Conservation (phyloP, 1,139 yeast genomes). For the Tardiomyces blankii region DNA sequence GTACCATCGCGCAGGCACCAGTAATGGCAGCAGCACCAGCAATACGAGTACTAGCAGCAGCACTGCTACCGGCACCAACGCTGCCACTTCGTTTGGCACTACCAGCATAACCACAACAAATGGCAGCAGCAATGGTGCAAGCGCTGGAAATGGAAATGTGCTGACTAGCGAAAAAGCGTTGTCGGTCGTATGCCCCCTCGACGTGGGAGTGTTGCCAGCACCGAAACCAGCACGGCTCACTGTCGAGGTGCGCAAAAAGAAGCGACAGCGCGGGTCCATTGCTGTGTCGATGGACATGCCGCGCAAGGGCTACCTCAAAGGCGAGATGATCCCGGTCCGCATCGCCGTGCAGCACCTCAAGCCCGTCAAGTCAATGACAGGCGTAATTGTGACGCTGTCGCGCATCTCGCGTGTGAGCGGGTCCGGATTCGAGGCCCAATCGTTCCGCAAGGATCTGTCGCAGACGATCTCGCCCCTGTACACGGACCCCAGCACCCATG, state of each 20-base stretch:
- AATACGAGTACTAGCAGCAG: too few relatives aligned
- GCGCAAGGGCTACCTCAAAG: conserved; percentile 62
- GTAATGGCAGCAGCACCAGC: conserved; percentile 17
- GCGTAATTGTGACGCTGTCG: conserved; percentile 69
- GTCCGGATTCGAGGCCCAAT: conserved; percentile 39
- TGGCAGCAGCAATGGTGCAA: conserved; percentile 31
- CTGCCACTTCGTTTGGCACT: too few relatives aligned
- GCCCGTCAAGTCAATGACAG: conserved; percentile 59
- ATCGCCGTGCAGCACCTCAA: conserved; percentile 58
- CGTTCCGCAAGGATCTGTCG: conserved; percentile 74
- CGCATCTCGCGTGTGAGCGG: conserved; percentile 72
- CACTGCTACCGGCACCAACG: too few relatives aligned
- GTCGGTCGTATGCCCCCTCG: conserved; percentile 59
- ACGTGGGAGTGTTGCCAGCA: conserved; percentile 52
- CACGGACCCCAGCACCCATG: conserved; percentile 55
- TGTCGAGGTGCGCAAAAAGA: conserved; percentile 35
- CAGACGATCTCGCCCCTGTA: conserved; percentile 73
- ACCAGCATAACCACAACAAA: too few relatives aligned
- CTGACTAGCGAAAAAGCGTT: conserved; percentile 33
- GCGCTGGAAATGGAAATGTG: conserved; percentile 17
- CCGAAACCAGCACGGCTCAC: conserved; percentile 59
- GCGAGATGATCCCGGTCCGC: conserved; percentile 67
- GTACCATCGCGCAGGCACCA: neutral
- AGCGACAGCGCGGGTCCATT: conserved; percentile 20
- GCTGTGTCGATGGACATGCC: conserved; percentile 46